Evolutionary conservation across 2,329 filamentous ascomycete genomes (phyloP), one percentile per base, ranked within the genome.

Genomic region (Alternaria triticimaculans): DNA sequence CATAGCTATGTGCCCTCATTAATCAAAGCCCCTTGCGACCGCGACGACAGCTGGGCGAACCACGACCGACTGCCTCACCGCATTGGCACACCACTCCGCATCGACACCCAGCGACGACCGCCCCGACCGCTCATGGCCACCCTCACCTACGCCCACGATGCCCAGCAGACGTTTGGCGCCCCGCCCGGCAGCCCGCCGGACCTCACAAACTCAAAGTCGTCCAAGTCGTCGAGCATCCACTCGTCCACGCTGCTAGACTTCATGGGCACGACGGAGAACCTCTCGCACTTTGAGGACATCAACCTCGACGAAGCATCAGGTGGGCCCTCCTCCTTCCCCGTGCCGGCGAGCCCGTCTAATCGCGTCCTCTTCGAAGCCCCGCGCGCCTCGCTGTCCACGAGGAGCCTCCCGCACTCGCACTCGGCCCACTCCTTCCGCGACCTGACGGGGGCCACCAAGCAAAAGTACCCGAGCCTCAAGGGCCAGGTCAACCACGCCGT

Each of bases 271-370:
- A 89, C 90, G 74, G 92, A 63, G 58, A 63, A 97, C 76, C 87
- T 91, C 62, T 89, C 89, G 67, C 90, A 97, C 78, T 97, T 97
- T 74, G 95, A 98, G 79, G 95, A 97, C 69, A 97, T 97, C 77
- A 93, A 92, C 12, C 88, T 98, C 28, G 91, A 94, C 64, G 90
- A 92, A 72, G 84, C 85, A 63, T 66, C 65, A 25, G 60, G 58
- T 26, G 73, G 72, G 43, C 75, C 78, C 11, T 56, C 67, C n/a
- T 70, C 84, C 66, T 86, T 87, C 37, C 87, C 87, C 49, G 63
- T 76, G 58, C 68, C 76, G 26, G 28, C 57, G 15, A 69, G 72
- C 53, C 64, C 71, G 23, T 74, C 74, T 30, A 75, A 76, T 51
- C 76, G 74, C 55, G 61, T 77, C 48, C 63, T 79, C 58, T 78